Base-by-base conservation (phyloP, 1,284 basidiomycete species). In the Marasmius fiardii region DNA sequence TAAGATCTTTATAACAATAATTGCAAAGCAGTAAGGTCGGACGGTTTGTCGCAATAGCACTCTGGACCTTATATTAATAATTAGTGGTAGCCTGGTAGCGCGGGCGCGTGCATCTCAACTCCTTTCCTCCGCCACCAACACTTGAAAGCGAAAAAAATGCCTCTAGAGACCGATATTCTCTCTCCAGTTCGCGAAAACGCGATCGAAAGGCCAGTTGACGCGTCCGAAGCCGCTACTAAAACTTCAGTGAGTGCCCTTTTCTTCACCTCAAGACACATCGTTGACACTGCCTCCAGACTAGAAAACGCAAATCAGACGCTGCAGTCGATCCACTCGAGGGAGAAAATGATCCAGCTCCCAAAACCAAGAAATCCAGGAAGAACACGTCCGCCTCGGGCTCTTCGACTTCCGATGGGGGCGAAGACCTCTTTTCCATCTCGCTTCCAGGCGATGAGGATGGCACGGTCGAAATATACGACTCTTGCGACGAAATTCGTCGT, bases 401-500 rank as follows among this genome's bases (percentile, higher is more conserved):
- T 31, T 31, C 28, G 28, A 4, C 28, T 31, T 10, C 28, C 28
- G 24, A 33, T 52, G 35, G 52, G 23, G n/a, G n/a, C n/a, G n/a
- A 16, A 41, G 58, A 59, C 21, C 60, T 61, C 20, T 61, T 59
- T 53, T 55, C 53, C 51, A 57, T 61, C 51, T 34, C 51, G 26
- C 52, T 61, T 12, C 50, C 50, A 1, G 58, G 60, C 44, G 60
- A 61, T 37, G 59, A 58, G 3, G 53, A 60, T 39, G 51, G 14
- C 14, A 52, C 41, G 18, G 57, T 60, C 43, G 57, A 60, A 51
- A 58, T 62, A 11, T 57, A 45, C 35, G 59, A 62, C 57, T 51
- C 31, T 31, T 62, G 61, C 53, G 57, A 62, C 28, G 59, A 58
- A 52, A 43, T 62, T 14, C 57, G 59, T 8, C 57, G 55, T 16